Conservation (phyloP, 139 green algal species). For the Pseudopediastrum boryanum region DNA sequence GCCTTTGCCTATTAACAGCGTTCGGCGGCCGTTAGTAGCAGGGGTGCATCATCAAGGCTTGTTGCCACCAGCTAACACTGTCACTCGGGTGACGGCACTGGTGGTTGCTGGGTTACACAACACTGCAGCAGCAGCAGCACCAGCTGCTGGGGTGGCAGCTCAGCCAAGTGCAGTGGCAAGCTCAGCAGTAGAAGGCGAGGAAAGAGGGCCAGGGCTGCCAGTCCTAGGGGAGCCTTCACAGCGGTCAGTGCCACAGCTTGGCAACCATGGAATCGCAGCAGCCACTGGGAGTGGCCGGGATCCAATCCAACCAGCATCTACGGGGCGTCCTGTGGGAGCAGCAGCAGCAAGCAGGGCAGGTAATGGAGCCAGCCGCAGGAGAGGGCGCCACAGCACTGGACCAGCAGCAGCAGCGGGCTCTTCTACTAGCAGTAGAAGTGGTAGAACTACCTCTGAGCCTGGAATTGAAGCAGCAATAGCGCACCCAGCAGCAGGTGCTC, state of each 20-base stretch:
- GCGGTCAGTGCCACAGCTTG: too few species aligned
- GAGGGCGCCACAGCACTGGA: too few species aligned
- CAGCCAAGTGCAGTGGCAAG: neutral
- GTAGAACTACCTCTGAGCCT: neutral
- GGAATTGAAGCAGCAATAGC: neutral
- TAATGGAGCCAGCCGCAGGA: neutral
- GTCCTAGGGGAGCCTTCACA: too few species aligned
- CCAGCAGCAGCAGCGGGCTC: neutral
- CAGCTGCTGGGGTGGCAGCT: constrained; percentile 19
- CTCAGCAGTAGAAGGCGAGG: constrained; percentile 1
- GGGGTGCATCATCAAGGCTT: too few species aligned
- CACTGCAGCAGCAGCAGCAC: neutral
- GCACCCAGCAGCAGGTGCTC: too few species aligned
- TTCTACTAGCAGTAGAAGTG: neutral
- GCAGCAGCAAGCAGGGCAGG: neutral
- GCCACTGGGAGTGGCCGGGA: neutral
- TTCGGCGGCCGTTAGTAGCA: too few species aligned
- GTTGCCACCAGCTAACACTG: too few species aligned
- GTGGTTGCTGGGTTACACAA: neutral
- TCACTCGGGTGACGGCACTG: neutral
- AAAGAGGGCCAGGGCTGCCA: neutral
- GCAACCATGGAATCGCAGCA: neutral
- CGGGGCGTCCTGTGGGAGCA: neutral
- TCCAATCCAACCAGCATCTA: neutral
- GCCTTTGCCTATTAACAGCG: too few species aligned